Conservation (phyloP, 148 eudicot genomes). For the Silene uniflora region DNA sequence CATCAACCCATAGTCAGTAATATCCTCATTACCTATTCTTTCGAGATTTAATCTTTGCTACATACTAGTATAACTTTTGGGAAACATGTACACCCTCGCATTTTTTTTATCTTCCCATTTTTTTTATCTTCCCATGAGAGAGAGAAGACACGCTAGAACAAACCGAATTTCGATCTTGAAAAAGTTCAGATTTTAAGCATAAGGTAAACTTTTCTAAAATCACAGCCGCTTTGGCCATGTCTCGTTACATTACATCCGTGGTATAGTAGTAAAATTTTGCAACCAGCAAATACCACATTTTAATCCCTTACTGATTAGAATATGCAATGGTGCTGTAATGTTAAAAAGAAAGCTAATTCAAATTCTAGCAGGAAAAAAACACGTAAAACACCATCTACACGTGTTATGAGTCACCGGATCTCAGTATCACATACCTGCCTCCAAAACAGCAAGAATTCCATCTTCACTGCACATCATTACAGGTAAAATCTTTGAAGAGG, state of each 20-base stretch:
- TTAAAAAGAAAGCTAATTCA: background rate
- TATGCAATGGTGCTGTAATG: background rate
- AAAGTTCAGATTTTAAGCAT: background rate
- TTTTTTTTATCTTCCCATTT: too few species aligned
- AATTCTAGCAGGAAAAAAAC: background rate
- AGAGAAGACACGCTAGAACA: background rate
- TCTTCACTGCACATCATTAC: conserved; percentile 94
- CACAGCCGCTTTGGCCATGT: background rate
- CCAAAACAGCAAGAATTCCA: conserved; percentile 81
- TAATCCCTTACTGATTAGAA: background rate
- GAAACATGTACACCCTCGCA: too few species aligned
- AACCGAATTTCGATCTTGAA: background rate
- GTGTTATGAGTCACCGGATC: conserved; percentile 7
- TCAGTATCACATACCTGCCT: conserved; percentile 50
- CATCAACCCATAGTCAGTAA: background rate
- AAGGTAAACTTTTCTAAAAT: too few species aligned
- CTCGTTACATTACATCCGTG: too few species aligned
- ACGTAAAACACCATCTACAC: conserved; percentile 1
- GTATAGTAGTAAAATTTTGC: background rate
- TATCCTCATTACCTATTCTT: too few species aligned
- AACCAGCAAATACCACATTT: too few species aligned
- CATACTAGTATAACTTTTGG: too few species aligned
- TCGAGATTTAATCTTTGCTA: too few species aligned
- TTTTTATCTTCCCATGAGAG: background rate
- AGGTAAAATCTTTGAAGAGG: conserved; percentile 68